phyloP scores from a whole-genome alignment of 2,329 filamentous ascomycete genomes.

The Mycosphaerella sp. region DNA sequence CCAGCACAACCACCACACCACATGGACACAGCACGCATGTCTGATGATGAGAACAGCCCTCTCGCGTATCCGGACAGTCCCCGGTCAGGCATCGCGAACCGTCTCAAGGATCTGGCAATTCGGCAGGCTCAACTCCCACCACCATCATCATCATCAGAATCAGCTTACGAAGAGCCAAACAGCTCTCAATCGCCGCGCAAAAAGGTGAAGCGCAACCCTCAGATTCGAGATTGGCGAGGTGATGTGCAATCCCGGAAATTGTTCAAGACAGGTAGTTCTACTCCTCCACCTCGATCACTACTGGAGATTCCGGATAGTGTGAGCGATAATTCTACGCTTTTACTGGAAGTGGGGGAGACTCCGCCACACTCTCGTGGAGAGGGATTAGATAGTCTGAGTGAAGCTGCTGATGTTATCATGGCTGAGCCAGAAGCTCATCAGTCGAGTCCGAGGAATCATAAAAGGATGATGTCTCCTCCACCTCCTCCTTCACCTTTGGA shows the following conservation, averaged over 20 bases:
- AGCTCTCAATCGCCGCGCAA: slow-evolving; percentile 19
- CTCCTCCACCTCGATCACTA: not conserved
- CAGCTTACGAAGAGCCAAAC: slow-evolving; percentile 1
- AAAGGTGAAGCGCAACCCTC: slow-evolving; percentile 18
- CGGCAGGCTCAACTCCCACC: not conserved
- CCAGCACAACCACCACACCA: not conserved
- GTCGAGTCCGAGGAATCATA: slow-evolving; percentile 5
- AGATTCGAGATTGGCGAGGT: slow-evolving; percentile 1
- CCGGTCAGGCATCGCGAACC: slow-evolving; percentile 27
- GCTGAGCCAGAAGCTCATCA: not conserved
- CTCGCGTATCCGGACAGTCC: slow-evolving; percentile 25
- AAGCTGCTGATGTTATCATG: slow-evolving; percentile 2
- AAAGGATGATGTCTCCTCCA: slow-evolving; percentile 18
- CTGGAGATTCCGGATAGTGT: slow-evolving; percentile 14
- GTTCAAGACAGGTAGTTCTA: too few relatives aligned
- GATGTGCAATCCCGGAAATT: slow-evolving; percentile 1
- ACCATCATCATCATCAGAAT: not conserved
- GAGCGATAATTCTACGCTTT: slow-evolving; percentile 5
- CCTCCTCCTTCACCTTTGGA: slow-evolving; percentile 14
- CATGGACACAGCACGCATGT: slow-evolving; percentile 11
- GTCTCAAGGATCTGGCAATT: slow-evolving; percentile 23
- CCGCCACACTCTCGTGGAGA: slow-evolving; percentile 3
- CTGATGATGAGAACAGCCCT: slow-evolving; percentile 1
- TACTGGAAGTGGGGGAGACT: not conserved
- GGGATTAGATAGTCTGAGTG: not conserved